phyloP scores from a whole-genome alignment of 345 rosid species.

The Gossypium longicalyx region DNA sequence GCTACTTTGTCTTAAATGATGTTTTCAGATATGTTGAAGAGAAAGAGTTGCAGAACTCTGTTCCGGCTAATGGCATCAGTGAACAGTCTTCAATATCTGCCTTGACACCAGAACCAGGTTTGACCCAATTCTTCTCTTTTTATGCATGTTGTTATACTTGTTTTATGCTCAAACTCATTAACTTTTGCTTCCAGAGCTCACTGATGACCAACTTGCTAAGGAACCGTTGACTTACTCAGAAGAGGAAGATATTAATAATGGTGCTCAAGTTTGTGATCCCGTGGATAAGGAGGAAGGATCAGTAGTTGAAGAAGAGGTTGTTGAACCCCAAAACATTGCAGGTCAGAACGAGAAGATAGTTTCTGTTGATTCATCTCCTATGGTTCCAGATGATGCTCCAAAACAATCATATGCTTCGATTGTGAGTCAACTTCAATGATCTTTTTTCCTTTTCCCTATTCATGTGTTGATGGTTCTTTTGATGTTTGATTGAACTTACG shows the following conservation, averaged over 20 bases:
- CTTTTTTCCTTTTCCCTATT: constrained; percentile 6
- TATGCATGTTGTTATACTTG: neutral
- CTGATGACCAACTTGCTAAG: constrained; percentile 26
- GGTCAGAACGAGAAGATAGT: constrained; percentile 26
- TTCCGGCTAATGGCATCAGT: constrained; percentile 21
- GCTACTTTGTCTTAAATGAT: constrained; percentile 72
- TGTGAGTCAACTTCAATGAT: constrained; percentile 39
- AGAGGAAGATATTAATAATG: constrained; percentile 41
- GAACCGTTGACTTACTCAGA: constrained; percentile 30
- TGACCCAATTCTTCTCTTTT: constrained; percentile 6
- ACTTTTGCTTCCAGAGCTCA: constrained; percentile 32
- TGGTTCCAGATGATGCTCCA: constrained; percentile 49
- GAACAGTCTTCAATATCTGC: constrained; percentile 32
- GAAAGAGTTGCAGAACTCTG: constrained; percentile 27
- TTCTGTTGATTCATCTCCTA: constrained; percentile 35
- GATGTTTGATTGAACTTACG: constrained; percentile 1
- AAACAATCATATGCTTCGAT: constrained; percentile 71
- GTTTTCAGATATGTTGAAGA: constrained; percentile 60
- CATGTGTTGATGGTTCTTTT: constrained; percentile 13
- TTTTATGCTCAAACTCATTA: constrained; percentile 5
- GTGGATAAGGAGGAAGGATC: constrained; percentile 53
- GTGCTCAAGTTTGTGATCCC: constrained; percentile 44
- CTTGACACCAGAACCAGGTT: constrained; percentile 37
- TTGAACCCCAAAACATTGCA: constrained; percentile 26
- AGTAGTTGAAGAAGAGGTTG: constrained; percentile 38